Conservation (phyloP, 768 basidiomycete genomes). For the Amanita exitialis region DNA sequence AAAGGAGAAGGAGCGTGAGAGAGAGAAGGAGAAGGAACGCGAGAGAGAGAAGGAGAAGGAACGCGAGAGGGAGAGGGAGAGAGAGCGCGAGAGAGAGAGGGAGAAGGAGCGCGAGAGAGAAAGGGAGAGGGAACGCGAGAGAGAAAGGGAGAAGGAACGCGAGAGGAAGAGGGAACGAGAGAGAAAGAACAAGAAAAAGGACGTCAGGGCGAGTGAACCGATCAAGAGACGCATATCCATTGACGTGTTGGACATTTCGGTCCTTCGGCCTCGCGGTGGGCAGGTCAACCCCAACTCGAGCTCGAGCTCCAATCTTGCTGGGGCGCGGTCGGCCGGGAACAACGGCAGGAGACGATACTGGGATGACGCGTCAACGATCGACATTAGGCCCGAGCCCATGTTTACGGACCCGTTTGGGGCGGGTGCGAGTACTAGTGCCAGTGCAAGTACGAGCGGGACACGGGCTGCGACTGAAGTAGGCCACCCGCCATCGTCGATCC, state of each 20-base stretch:
- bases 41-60: constrained; percentile 5
- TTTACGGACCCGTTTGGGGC: too few relatives aligned
- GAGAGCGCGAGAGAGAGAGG: constrained; percentile 2
- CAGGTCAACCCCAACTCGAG: background rate
- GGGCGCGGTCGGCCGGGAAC: background rate
- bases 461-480: background rate
- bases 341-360: background rate
- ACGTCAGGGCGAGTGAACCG: background rate
- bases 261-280: background rate
- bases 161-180: constrained; percentile 1
- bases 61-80: background rate
- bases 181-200: background rate
- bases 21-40: background rate
- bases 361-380: background rate
- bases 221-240: background rate
- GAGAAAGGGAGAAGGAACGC: constrained; percentile 1
- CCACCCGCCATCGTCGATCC: background rate
- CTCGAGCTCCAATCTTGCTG: too few relatives aligned
- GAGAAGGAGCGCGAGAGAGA: background rate
- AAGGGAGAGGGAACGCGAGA: background rate
- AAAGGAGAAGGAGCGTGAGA: constrained; percentile 5
- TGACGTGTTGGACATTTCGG: constrained; percentile 2
- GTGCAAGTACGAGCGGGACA: background rate
- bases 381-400: background rate
- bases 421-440: too few relatives aligned